These are phyloP conservation scores for Kwoniella dendrophila DNA, from an alignment of 768 basidiomycete genomes.

Conservation along the genomic window DNA sequence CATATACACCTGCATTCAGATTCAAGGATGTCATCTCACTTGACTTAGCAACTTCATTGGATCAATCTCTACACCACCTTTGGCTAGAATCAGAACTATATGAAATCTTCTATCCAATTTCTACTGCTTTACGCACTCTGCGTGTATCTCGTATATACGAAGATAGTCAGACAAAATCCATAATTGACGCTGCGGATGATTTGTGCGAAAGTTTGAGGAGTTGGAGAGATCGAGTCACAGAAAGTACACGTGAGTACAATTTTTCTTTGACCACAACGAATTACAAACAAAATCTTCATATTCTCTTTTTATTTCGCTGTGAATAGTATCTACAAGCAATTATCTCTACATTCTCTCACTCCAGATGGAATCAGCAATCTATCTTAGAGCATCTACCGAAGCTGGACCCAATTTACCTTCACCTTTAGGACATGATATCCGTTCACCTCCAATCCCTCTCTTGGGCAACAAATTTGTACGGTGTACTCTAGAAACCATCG, in stretches of 20 bases:
- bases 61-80: too few relatives aligned
- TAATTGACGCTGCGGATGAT: too few relatives aligned
- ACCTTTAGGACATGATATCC: not conserved
- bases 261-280: not conserved
- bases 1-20: not conserved
- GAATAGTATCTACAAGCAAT: not conserved
- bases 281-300: too few relatives aligned
- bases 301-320: too few relatives aligned
- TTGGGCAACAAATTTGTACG: not conserved
- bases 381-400: slow-evolving; percentile 4
- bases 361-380: not conserved
- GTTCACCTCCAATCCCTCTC: not conserved
- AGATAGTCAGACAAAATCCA: too few relatives aligned
- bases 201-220: too few relatives aligned
- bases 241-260: not conserved
- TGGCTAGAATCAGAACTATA: too few relatives aligned
- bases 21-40: not conserved
- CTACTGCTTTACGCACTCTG: too few relatives aligned
- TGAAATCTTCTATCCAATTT: too few relatives aligned
- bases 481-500: not conserved
- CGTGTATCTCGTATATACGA: too few relatives aligned
- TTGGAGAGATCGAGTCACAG: too few relatives aligned
- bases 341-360: not conserved
- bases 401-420: slow-evolving; percentile 1
- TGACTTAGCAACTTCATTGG: not conserved